phyloP scores from a whole-genome alignment of 164 flowering plant genomes.

The Tinospora cordifolia region DNA sequence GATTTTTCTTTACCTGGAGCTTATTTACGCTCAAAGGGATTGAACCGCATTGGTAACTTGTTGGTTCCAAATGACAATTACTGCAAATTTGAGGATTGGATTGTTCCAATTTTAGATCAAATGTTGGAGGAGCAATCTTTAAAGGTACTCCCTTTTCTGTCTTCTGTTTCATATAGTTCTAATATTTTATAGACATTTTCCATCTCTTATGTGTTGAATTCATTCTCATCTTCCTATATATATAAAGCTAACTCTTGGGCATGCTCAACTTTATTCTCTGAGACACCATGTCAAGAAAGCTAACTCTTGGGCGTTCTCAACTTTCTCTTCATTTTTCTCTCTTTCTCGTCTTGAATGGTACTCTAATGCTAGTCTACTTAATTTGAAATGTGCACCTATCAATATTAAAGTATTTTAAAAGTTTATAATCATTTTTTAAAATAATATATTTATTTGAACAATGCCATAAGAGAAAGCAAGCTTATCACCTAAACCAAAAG shows the following conservation, averaged over 20 bases:
- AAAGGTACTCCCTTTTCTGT: conserved; percentile 41
- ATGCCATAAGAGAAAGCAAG: no score
- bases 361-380: no score
- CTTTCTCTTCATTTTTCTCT: background rate
- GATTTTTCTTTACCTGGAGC: conserved; percentile 82
- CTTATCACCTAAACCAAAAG: no score
- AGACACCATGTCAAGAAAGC: no score
- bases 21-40: conserved; percentile 70
- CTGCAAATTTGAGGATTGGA: conserved; percentile 98
- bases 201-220: background rate
- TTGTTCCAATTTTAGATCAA: conserved; percentile 76
- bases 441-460: no score
- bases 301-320: background rate
- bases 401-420: no score
- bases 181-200: background rate
- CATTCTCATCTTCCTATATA: no score
- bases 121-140: conserved; percentile 77
- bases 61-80: conserved; percentile 96
- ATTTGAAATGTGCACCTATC: no score
- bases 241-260: background rate
- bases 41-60: conserved; percentile 91
- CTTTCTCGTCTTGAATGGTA: background rate
- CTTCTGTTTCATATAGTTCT: background rate
- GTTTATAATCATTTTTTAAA: no score
- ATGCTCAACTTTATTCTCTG: background rate